Evolutionary conservation across 768 basidiomycete species (phyloP).

Genomic region (Collybia sordida): DNA sequence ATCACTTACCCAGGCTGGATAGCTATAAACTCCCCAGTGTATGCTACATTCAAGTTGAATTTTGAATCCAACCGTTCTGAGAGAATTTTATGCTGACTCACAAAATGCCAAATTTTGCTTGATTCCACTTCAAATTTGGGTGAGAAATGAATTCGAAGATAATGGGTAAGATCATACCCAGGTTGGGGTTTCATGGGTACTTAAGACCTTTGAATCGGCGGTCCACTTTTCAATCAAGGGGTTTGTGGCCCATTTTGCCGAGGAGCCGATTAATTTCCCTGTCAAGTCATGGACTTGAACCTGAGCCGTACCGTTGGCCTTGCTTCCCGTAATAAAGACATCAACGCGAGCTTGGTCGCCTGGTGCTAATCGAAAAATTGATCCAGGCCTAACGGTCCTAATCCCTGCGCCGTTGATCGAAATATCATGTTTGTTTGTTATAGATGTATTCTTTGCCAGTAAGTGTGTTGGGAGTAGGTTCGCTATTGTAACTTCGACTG

Average conservation of each 20-base stretch:
- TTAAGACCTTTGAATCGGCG: slow-evolving; percentile 31
- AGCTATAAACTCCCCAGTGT: slow-evolving; percentile 51
- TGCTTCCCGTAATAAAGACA: slow-evolving; percentile 41
- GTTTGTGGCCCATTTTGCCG: slow-evolving; percentile 34
- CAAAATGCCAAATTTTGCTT: slow-evolving; percentile 59
- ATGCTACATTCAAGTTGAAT: slow-evolving; percentile 29
- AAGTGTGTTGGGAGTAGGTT: slow-evolving; percentile 43
- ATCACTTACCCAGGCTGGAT: slow-evolving; percentile 39
- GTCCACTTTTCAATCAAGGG: slow-evolving; percentile 41
- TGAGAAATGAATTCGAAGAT: no score
- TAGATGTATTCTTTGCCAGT: slow-evolving; percentile 24
- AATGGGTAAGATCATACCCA: slow-evolving; percentile 41
- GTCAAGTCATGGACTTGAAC: slow-evolving; percentile 30
- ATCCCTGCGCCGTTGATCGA: slow-evolving; percentile 38
- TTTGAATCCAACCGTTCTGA: no score
- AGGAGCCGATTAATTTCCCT: slow-evolving; percentile 34
- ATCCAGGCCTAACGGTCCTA: slow-evolving; percentile 40
- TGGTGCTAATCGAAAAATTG: slow-evolving; percentile 44
- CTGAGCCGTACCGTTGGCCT: slow-evolving; percentile 24
- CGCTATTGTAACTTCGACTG: slow-evolving; percentile 49
- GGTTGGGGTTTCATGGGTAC: slow-evolving; percentile 49
- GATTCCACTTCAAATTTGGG: slow-evolving; percentile 46
- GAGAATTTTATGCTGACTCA: slow-evolving; percentile 21
- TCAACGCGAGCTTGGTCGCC: slow-evolving; percentile 51
- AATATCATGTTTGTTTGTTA: slow-evolving; percentile 31